These are phyloP conservation scores for Fereydounia khargensis DNA, from an alignment of 1,284 basidiomycete genomes.

Conservation along the genomic window DNA sequence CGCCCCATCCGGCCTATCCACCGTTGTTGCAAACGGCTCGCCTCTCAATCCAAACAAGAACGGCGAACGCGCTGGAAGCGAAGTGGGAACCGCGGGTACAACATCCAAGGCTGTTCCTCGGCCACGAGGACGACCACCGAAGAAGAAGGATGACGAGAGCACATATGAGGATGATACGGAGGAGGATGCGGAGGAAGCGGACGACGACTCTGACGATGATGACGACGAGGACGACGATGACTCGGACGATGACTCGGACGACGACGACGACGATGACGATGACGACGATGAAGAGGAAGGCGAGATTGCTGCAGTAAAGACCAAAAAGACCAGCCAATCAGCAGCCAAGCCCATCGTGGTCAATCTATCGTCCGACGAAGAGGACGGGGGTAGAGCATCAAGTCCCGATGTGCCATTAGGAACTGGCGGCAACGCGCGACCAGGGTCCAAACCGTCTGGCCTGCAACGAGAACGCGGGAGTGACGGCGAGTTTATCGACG, in stretches of 20 bases:
- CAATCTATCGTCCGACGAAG: too few species aligned
- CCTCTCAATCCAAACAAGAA: conserved; percentile 30
- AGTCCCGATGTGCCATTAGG: conserved; percentile 1
- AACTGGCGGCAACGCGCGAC: not conserved
- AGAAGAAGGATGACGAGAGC: too few species aligned
- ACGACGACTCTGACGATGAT: too few species aligned
- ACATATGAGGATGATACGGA: too few species aligned
- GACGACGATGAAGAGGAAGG: conserved; percentile 19
- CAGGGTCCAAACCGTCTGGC: too few species aligned
- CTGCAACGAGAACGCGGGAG: conserved; percentile 28
- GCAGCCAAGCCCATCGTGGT: too few species aligned
- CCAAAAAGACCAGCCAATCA: not conserved
- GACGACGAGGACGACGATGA: conserved; percentile 4
- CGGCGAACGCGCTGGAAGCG: not conserved
- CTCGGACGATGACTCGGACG: conserved; percentile 9
- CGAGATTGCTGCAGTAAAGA: conserved; percentile 13
- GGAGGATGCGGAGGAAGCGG: too few species aligned
- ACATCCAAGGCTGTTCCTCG: too few species aligned
- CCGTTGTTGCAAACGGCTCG: conserved; percentile 20
- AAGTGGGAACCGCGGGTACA: not conserved
- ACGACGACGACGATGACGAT: conserved; percentile 2
- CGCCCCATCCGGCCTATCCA: conserved; percentile 21
- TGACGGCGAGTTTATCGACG: conserved; percentile 35
- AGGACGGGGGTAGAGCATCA: conserved; percentile 2
- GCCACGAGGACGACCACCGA: not conserved